These are phyloP conservation scores for Pleurozium schreberi DNA, from an alignment of 225 moss, liverwort and hornwort species.

Conservation along the genomic window DNA sequence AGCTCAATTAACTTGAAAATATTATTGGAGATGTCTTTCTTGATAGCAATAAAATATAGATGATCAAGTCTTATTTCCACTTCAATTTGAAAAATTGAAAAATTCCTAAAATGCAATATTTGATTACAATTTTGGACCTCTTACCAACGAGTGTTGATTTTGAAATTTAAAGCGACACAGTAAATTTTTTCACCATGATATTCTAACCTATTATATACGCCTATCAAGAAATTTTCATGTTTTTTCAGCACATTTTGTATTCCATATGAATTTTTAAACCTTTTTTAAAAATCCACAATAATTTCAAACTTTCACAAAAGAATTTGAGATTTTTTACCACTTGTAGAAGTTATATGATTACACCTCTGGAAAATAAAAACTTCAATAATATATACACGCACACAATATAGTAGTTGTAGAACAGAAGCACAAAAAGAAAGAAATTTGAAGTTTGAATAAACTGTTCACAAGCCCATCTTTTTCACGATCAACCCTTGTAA, in stretches of 20 bases:
- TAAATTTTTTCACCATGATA: neutral
- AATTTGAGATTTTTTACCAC: neutral
- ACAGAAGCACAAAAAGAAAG: neutral
- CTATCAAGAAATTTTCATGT: rapidly evolving
- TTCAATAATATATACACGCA: no score
- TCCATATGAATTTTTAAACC: rapidly evolving
- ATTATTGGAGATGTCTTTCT: no score
- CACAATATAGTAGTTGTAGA: no score
- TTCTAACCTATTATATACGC: neutral
- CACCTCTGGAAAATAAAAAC: neutral
- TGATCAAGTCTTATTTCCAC: neutral
- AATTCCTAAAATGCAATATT: neutral
- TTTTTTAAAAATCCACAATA: rapidly evolving
- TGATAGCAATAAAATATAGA: neutral
- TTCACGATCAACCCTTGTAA: rapidly evolving
- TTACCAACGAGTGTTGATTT: neutral
- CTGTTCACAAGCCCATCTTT: rapidly evolving
- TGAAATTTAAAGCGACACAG: neutral
- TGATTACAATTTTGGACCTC: neutral
- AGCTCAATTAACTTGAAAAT: no score
- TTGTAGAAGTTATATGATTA: neutral
- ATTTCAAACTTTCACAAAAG: neutral
- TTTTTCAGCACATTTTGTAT: neutral
- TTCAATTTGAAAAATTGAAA: neutral
- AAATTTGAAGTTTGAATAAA: neutral